A percentile compares a stretch with the other conserved stretches of the same genome.
These are phyloP conservation scores for Xanthoceras sorbifolium DNA, from an alignment of 345 rosid species.

Conservation along the genomic window DNA sequence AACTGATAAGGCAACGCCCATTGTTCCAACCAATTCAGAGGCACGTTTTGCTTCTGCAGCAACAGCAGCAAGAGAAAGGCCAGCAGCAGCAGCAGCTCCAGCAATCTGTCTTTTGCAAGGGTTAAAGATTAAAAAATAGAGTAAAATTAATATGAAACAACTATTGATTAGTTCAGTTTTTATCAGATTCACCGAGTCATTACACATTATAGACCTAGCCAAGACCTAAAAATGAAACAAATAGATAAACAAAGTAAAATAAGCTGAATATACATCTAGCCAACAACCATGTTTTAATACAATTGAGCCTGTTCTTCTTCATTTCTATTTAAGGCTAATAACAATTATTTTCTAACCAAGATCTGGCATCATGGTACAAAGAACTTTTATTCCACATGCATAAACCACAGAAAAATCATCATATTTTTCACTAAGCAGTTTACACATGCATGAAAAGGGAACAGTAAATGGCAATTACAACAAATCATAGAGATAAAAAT, in stretches of 20 bases:
- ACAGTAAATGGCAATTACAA: not conserved
- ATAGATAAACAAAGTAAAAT: not conserved
- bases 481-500: not conserved
- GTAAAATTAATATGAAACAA: slow-evolving; percentile 2
- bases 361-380: not conserved
- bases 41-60: slow-evolving; percentile 80
- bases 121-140: slow-evolving; percentile 23
- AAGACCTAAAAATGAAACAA: not conserved
- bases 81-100: slow-evolving; percentile 93
- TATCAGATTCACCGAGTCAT: not conserved
- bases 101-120: slow-evolving; percentile 61
- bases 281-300: not conserved
- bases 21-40: slow-evolving; percentile 85
- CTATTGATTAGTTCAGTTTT: not conserved
- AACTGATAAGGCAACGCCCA: slow-evolving; percentile 94
- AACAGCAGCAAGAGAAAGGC: slow-evolving; percentile 76
- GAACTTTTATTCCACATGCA: not conserved
- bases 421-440: not conserved
- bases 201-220: not conserved
- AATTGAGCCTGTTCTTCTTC: not conserved
- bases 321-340: not conserved
- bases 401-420: not conserved
- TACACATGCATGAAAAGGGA: not conserved
- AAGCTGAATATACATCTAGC: not conserved
- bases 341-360: not conserved